These are phyloP conservation scores for Danielozyma ontarioensis DNA, from an alignment of 805 yeast species.

Conservation along the genomic window DNA sequence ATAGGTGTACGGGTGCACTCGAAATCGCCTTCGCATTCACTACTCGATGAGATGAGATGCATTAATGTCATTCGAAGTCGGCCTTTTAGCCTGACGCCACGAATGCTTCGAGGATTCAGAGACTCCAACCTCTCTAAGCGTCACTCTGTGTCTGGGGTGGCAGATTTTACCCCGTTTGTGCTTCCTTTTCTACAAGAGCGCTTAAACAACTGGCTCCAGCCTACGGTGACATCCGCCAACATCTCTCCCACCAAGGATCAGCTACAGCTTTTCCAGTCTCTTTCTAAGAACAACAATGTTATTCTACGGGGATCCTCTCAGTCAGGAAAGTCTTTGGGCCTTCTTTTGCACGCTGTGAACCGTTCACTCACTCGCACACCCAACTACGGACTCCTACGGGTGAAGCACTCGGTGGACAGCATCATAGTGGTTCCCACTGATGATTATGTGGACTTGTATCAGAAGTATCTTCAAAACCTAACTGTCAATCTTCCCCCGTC, in stretches of 20 bases:
- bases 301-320: slow-evolving; percentile 8
- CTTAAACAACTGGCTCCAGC: no score
- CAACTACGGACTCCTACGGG: slow-evolving; percentile 7
- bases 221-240: slow-evolving; percentile 7
- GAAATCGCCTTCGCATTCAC: slow-evolving; percentile 3
- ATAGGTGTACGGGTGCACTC: slow-evolving; percentile 1
- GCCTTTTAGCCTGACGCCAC: slow-evolving; percentile 11
- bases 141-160: slow-evolving; percentile 2
- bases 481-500: slow-evolving; percentile 13
- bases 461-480: slow-evolving; percentile 5
- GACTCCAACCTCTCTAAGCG: slow-evolving; percentile 60
- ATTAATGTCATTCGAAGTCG: slow-evolving; percentile 16
- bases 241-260: slow-evolving; percentile 16
- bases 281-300: slow-evolving; percentile 12
- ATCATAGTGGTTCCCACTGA: slow-evolving; percentile 22
- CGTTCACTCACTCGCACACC: slow-evolving; percentile 14
- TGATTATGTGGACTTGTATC: slow-evolving; percentile 13
- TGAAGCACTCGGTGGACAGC: slow-evolving; percentile 8
- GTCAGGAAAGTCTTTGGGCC: slow-evolving; percentile 17
- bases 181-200: no score
- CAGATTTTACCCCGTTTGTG: background rate
- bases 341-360: slow-evolving; percentile 15
- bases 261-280: slow-evolving; percentile 11
- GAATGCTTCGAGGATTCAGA: no score
- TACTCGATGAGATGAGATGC: slow-evolving; percentile 13